Percentiles rank a stretch among this genome's conserved stretches.
Conservation (phyloP, 2,329 filamentous ascomycete genomes). For the Penicillium janthinellum region DNA sequence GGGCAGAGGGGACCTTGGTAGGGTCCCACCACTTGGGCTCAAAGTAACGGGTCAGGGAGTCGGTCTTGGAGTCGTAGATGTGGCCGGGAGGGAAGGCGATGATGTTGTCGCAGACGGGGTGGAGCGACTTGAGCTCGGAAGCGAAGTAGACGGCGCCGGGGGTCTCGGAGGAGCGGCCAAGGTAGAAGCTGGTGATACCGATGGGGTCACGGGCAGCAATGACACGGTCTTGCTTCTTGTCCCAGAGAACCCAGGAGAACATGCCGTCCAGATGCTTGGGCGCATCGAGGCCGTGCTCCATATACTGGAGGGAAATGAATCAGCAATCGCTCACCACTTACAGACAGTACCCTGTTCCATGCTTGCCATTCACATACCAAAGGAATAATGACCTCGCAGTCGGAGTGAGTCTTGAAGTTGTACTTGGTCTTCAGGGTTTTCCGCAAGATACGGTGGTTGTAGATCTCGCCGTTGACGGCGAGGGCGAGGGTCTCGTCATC, state of each 20-base stretch:
- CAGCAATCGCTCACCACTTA: slow-evolving; percentile 11
- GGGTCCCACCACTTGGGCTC: slow-evolving; percentile 91
- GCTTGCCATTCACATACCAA: slow-evolving; percentile 62
- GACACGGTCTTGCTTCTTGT: slow-evolving; percentile 89
- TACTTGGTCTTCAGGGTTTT: slow-evolving; percentile 82
- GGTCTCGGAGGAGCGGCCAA: slow-evolving; percentile 83
- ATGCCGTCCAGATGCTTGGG: slow-evolving; percentile 96
- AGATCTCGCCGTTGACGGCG: slow-evolving; percentile 99
- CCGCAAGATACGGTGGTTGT: slow-evolving; percentile 95
- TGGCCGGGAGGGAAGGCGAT: slow-evolving; percentile 93
- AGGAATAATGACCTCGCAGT: slow-evolving; percentile 98
- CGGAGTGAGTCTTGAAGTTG: slow-evolving; percentile 97
- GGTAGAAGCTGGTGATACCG: slow-evolving; percentile 95
- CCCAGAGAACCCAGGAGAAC: slow-evolving; percentile 99
- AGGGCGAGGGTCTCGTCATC: slow-evolving; percentile 84
- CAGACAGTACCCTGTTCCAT: neutral
- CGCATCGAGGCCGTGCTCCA: slow-evolving; percentile 87
- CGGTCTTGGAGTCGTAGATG: slow-evolving; percentile 91
- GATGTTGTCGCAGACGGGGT: slow-evolving; percentile 93
- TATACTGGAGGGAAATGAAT: slow-evolving; percentile 63
- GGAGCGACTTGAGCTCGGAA: slow-evolving; percentile 91
- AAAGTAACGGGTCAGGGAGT: slow-evolving; percentile 83
- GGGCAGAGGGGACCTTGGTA: slow-evolving; percentile 72
- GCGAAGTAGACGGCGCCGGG: slow-evolving; percentile 91
- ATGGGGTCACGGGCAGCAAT: slow-evolving; percentile 96